Percentiles rank a stretch among this genome's conserved stretches.
phyloP scores from a whole-genome alignment of 441 rosid genomes.

The Syzygium syzygioides region DNA sequence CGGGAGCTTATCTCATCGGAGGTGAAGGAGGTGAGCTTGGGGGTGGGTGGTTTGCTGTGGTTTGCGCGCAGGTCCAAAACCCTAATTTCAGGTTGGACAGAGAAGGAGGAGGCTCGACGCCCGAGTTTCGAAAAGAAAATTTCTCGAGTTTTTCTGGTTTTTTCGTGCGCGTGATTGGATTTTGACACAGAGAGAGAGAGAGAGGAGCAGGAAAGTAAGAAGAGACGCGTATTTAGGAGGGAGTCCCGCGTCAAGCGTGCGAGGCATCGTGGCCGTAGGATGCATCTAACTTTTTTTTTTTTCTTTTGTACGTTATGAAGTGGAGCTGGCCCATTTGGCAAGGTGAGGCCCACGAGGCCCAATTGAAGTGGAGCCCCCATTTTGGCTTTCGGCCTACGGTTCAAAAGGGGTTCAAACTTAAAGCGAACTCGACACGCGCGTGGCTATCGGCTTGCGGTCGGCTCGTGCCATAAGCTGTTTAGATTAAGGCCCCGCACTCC shows the following conservation, averaged over 20 bases:
- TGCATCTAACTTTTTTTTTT: not conserved
- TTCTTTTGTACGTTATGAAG: not conserved
- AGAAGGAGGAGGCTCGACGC: not conserved
- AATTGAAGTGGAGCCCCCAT: not conserved
- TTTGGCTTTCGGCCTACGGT: not conserved
- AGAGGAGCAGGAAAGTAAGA: not conserved
- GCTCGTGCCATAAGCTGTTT: not conserved
- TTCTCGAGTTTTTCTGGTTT: not conserved
- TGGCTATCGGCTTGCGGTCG: not conserved
- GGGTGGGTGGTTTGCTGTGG: not conserved
- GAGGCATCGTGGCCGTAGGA: not conserved
- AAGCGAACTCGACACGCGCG: not conserved
- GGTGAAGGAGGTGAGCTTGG: not conserved
- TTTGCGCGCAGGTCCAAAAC: not conserved
- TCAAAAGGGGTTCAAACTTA: not conserved
- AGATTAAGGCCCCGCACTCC: not conserved
- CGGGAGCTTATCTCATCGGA: not conserved
- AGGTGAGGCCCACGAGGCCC: not conserved
- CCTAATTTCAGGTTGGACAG: not conserved
- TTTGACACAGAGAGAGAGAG: not conserved
- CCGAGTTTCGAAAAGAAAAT: not conserved
- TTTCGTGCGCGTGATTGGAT: not conserved
- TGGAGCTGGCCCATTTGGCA: not conserved
- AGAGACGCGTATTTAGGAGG: not conserved
- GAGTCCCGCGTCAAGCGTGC: not conserved